Percentiles rank a stretch among this genome's conserved stretches.
These are phyloP conservation scores for Raffaelea arxii DNA, from an alignment of 2,329 filamentous ascomycete genomes.

Conservation along the genomic window DNA sequence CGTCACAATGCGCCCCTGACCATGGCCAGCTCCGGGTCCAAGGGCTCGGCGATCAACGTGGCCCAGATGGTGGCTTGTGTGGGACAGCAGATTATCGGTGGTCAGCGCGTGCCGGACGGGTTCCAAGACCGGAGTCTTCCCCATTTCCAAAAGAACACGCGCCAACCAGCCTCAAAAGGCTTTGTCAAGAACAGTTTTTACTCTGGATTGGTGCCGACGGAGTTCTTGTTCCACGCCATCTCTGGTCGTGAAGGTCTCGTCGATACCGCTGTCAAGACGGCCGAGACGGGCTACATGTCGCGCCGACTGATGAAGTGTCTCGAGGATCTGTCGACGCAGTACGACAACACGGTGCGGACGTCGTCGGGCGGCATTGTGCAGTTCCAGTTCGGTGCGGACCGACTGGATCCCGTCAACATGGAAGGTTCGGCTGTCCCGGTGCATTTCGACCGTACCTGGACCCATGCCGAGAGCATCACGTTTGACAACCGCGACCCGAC, in stretches of 20 bases:
- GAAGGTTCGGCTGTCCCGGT: constrained; percentile 89
- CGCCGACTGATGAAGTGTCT: constrained; percentile 95
- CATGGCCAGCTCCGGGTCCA: constrained; percentile 96
- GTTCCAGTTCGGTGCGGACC: constrained; percentile 95
- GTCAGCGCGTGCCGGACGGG: constrained; percentile 84
- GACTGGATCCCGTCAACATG: constrained; percentile 94
- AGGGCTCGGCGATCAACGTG: constrained; percentile 95
- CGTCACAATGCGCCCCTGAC: constrained; percentile 86
- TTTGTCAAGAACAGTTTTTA: constrained; percentile 98
- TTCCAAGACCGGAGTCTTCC: constrained; percentile 93
- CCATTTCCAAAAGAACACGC: constrained; percentile 88
- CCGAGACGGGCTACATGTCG: constrained; percentile 98
- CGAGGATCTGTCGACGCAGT: constrained; percentile 86
- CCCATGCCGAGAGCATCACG: constrained; percentile 65
- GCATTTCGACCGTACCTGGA: constrained; percentile 84
- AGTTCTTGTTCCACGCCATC: constrained; percentile 98
- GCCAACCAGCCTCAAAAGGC: constrained; percentile 88
- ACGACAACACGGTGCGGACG: constrained; percentile 90
- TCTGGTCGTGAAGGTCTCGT: constrained; percentile 97
- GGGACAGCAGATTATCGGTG: constrained; percentile 95
- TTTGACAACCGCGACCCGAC: constrained; percentile 69
- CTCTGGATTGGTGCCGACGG: constrained; percentile 76
- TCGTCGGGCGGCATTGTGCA: constrained; percentile 84
- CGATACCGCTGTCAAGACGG: constrained; percentile 97
- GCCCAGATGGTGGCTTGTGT: constrained; percentile 98